phyloP scores from a whole-genome alignment of 2,329 filamentous ascomycete genomes.

The Aspergillus brunneoviolaceus region DNA sequence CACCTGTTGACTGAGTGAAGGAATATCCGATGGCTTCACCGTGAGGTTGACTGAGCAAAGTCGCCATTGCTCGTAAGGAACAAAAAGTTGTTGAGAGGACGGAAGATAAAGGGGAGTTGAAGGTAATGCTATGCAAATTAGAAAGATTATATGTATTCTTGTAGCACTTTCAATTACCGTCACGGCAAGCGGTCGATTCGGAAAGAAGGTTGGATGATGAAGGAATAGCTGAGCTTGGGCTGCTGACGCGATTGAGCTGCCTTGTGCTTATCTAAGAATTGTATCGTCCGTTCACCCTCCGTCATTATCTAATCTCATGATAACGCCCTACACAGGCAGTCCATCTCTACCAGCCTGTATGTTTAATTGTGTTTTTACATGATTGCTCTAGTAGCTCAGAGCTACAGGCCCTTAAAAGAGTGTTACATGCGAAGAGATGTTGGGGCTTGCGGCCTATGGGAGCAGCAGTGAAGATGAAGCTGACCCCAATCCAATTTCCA shows the following conservation, averaged over 20 bases:
- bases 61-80: slow-evolving; percentile 49
- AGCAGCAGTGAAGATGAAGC: slow-evolving; percentile 49
- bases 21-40: slow-evolving; percentile 59
- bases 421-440: slow-evolving; percentile 29
- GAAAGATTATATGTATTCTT: background rate
- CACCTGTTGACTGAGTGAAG: slow-evolving; percentile 54
- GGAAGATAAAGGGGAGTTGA: background rate
- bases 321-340: no score
- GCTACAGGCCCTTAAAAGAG: no score
- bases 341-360: no score
- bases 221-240: slow-evolving; percentile 13
- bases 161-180: no score
- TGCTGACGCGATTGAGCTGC: slow-evolving; percentile 41
- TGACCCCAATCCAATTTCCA: slow-evolving; percentile 16
- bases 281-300: slow-evolving; percentile 10
- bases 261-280: slow-evolving; percentile 38
- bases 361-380: no score
- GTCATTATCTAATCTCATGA: background rate
- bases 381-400: no score
- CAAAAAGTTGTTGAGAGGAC: background rate
- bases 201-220: background rate
- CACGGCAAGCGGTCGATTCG: background rate
- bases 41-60: slow-evolving; percentile 52
- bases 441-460: slow-evolving; percentile 44
- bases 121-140: slow-evolving; percentile 7